These are phyloP conservation scores for Irpex lacteus DNA, from an alignment of 1,284 basidiomycete species.

Conservation along the genomic window DNA sequence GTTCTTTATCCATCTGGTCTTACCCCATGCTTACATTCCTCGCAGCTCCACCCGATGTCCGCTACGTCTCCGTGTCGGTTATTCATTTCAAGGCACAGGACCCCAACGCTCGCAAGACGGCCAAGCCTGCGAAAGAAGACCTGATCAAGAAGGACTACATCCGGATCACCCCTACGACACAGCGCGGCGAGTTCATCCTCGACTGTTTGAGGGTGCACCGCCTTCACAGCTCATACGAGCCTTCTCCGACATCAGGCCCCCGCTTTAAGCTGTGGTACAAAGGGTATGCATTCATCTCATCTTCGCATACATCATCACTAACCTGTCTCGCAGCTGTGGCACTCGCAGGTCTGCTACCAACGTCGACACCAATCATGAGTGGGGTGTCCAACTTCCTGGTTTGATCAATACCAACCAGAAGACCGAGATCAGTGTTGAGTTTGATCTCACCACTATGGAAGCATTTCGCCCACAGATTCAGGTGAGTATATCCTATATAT, in stretches of 20 bases:
- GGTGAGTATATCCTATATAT: too few relatives aligned
- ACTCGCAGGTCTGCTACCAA: background rate
- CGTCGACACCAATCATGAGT: background rate
- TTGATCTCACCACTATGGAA: background rate
- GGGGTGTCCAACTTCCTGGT: background rate
- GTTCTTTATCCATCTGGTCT: background rate
- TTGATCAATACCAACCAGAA: background rate
- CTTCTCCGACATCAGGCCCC: background rate
- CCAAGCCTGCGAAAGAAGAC: background rate
- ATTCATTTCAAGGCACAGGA: background rate
- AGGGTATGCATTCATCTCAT: background rate
- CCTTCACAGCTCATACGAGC: background rate
- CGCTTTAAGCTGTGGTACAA: background rate
- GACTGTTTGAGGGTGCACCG: background rate
- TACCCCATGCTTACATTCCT: background rate
- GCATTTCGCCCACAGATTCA: background rate
- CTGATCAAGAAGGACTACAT: background rate
- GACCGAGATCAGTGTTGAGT: background rate
- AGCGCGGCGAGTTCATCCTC: background rate
- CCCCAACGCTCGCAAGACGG: background rate
- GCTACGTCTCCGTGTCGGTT: background rate
- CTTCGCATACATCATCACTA: background rate
- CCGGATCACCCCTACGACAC: background rate
- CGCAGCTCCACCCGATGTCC: background rate
- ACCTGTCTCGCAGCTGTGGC: background rate